These are phyloP conservation scores for Boletus austroedulis DNA, from an alignment of 1,284 basidiomycete genomes.

Conservation along the genomic window DNA sequence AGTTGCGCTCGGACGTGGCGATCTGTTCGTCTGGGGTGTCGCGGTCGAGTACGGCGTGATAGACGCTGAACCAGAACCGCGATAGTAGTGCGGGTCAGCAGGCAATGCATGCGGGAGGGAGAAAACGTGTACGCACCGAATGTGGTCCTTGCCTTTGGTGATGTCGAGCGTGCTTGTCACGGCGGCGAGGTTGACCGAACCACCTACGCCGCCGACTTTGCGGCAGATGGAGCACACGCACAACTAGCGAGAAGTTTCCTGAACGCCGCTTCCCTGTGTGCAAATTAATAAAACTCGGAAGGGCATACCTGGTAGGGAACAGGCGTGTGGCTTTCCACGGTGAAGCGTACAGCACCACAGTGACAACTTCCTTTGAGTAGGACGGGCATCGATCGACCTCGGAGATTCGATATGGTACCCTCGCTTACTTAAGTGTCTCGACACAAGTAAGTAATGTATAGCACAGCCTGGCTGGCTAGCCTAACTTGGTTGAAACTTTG, in stretches of 20 bases:
- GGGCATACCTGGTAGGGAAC: slow-evolving; percentile 54
- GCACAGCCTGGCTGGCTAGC: too few species aligned
- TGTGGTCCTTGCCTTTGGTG: slow-evolving; percentile 47
- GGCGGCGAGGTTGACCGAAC: slow-evolving; percentile 58
- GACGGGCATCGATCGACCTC: slow-evolving; percentile 47
- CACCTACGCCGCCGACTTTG: slow-evolving; percentile 58
- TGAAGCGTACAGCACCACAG: slow-evolving; percentile 56
- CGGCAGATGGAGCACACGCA: slow-evolving; percentile 64
- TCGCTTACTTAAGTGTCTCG: too few species aligned
- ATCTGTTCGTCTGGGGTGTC: slow-evolving; percentile 47
- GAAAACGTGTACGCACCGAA: slow-evolving; percentile 40
- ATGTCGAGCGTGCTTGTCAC: slow-evolving; percentile 47
- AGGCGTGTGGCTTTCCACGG: slow-evolving; percentile 51
- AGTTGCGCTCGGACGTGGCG: slow-evolving; percentile 53
- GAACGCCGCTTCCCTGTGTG: neutral
- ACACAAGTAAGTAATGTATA: too few species aligned
- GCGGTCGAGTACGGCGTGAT: slow-evolving; percentile 53
- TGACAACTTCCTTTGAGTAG: slow-evolving; percentile 58
- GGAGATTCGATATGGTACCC: too few species aligned
- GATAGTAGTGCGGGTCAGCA: too few species aligned
- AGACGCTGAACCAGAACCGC: slow-evolving; percentile 45
- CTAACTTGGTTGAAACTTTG: too few species aligned
- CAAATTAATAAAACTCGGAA: neutral
- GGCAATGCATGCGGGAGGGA: neutral
- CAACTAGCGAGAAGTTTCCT: slow-evolving; percentile 44